Percentiles rank a stretch among this genome's conserved stretches.
Evolutionary conservation across 2,329 filamentous ascomycete species (phyloP).

Genomic region (Intubia oerlemansii): DNA sequence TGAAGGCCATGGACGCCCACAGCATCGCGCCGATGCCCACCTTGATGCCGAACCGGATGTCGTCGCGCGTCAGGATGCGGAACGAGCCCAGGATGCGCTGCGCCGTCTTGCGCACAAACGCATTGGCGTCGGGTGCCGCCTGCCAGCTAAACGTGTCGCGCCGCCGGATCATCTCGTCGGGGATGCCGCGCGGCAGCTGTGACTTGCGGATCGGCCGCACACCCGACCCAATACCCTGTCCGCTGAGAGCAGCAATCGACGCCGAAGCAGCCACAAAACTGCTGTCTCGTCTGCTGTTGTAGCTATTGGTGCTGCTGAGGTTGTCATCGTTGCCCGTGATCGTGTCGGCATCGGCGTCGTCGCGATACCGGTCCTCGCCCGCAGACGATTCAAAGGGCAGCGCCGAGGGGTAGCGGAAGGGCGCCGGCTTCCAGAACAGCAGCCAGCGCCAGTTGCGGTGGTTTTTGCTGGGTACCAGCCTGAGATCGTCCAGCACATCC

Average conservation of each 20-base stretch:
- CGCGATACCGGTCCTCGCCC: slow-evolving; percentile 12
- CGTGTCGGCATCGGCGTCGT: background rate
- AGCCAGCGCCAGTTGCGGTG: slow-evolving; percentile 66
- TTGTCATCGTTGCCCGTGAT: background rate
- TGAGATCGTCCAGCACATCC: slow-evolving; percentile 67
- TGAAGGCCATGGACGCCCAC: slow-evolving; percentile 77
- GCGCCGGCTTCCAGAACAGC: slow-evolving; percentile 41
- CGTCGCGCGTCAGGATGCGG: slow-evolving; percentile 29
- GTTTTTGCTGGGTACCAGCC: slow-evolving; percentile 42
- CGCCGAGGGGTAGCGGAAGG: slow-evolving; percentile 6
- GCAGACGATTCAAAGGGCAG: slow-evolving; percentile 16
- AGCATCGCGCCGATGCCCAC: slow-evolving; percentile 77
- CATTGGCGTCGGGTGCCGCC: slow-evolving; percentile 25
- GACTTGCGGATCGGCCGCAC: slow-evolving; percentile 28
- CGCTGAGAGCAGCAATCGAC: too few species aligned
- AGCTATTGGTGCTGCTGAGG: background rate
- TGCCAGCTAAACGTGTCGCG: slow-evolving; percentile 34
- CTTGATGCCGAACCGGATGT: slow-evolving; percentile 66
- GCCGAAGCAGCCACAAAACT: too few species aligned
- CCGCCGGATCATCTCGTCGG: slow-evolving; percentile 27
- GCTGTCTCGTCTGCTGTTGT: background rate
- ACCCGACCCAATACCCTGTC: too few species aligned
- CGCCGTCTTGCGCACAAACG: slow-evolving; percentile 21
- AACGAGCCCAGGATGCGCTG: slow-evolving; percentile 22
- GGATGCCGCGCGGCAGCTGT: slow-evolving; percentile 33